Conservation (phyloP, 1,139 yeast genomes). For the Kodamaea suecica region DNA sequence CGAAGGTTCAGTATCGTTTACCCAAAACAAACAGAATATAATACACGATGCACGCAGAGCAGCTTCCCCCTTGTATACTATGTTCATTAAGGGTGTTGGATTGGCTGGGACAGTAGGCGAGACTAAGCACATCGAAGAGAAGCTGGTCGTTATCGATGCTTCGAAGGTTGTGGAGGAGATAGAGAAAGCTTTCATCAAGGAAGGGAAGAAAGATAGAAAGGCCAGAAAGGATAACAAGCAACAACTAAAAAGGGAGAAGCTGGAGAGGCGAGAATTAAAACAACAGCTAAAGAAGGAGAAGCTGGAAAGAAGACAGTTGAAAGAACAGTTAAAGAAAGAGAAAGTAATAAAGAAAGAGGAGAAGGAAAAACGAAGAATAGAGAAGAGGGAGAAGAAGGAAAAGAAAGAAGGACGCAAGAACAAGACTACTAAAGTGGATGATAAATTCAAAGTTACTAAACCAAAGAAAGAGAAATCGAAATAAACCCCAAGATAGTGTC, state of each 20-base stretch:
- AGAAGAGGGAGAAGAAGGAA: conserved; percentile 14
- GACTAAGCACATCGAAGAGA: conserved; percentile 21
- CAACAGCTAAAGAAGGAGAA: conserved; percentile 10
- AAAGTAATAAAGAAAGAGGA: conserved; percentile 10
- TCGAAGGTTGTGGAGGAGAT: conserved; percentile 15
- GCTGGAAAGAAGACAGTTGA: conserved; percentile 12
- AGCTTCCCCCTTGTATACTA: conserved; percentile 60
- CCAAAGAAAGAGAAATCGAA: too few species aligned
- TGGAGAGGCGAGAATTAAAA: conserved; percentile 12
- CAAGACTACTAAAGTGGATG: too few species aligned
- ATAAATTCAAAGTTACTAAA: too few species aligned
- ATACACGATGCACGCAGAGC: conserved; percentile 44
- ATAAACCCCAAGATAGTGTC: too few species aligned
- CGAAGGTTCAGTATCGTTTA: conserved; percentile 27
- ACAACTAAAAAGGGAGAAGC: conserved; percentile 8
- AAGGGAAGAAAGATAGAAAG: conserved; percentile 9
- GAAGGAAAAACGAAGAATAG: conserved; percentile 7
- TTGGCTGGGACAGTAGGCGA: conserved; percentile 71
- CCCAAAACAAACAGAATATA: conserved; percentile 42
- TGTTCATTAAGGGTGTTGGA: conserved; percentile 86
- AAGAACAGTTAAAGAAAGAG: conserved; percentile 8
- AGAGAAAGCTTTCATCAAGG: conserved; percentile 10
- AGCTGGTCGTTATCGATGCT: conserved; percentile 14
- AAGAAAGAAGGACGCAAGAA: conserved; percentile 12
- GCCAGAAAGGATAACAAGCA: conserved; percentile 9